Evolutionary conservation across 805 yeast genomes (phyloP), one percentile per base, ranked within the genome.

Genomic region (Diddensiella santjacobensis): DNA sequence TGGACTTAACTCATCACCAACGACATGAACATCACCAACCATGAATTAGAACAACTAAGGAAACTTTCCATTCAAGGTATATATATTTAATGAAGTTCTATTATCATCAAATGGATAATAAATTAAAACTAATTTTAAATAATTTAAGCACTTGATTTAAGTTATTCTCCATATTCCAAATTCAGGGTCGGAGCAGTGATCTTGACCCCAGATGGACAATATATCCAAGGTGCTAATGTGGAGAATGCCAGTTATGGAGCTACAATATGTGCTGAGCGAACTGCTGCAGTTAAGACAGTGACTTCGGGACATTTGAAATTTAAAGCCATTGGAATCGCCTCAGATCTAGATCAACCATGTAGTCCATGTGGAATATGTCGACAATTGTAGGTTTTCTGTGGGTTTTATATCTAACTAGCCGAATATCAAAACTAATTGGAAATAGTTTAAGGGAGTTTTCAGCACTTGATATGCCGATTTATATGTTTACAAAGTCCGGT

Each of bases 281-380:
- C 84, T 0, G 81, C 91, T 0, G 71, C 83, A 1, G 72, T 75
- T 10, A 73, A 75, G 37, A 84, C 86, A 0, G 73, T 80, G 44
- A 58, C 57, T 43, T 51, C 45, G 52, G 72, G 71, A 36, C 51
- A 51, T 49, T 18, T 37, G 10, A 50, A 44, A 51, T 76, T 83
- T 61, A 70, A 67, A 50, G 87, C 85, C 1, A 68, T 87, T 48
- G 95, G 83, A 3, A 77, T 87, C 6, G 71, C 85, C 2, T 75
- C 86, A 19, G 90, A 83, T 60, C 60, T 62, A 1, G 75, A 74
- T 1, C 66, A 67, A 5, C 76, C 82, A 24, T 81, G 85, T 8
- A 72, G 90, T 6, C 99, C 99, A 0, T 91, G 99, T 64, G 99
- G 99, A 2, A 83, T 93, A 31, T 91, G 99, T 61, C 73, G 99